Conservation (phyloP, 805 yeast species). For the Pichia membranifaciens region DNA sequence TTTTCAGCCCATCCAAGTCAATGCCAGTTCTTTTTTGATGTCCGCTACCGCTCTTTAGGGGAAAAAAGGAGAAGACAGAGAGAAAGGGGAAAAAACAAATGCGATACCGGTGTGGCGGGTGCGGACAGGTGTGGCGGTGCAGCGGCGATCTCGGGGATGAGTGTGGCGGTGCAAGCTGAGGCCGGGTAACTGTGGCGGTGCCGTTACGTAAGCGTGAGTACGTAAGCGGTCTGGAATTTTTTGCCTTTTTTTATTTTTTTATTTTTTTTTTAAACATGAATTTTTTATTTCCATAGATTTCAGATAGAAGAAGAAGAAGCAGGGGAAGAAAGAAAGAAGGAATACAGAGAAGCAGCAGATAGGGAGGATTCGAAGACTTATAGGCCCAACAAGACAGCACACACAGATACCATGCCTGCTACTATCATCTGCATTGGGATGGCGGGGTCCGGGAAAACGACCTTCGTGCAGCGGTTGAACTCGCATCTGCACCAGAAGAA, state of each 20-base stretch:
- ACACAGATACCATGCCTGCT: constrained; percentile 30
- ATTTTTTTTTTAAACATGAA: too few relatives aligned
- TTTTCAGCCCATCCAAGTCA: too few relatives aligned
- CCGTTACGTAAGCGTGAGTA: too few relatives aligned
- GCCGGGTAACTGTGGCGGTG: too few relatives aligned
- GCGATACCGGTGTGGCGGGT: too few relatives aligned
- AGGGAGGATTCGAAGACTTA: neutral
- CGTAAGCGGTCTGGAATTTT: too few relatives aligned
- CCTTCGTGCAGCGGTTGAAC: constrained; percentile 92
- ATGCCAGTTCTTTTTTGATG: neutral
- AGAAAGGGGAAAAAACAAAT: neutral
- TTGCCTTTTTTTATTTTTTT: too few relatives aligned
- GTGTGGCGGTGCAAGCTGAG: too few relatives aligned
- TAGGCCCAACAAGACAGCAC: neutral
- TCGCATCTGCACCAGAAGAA: constrained; percentile 74
- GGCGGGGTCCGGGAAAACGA: constrained; percentile 88
- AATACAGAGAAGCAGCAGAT: neutral
- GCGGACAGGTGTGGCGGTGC: too few relatives aligned
- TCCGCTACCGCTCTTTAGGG: neutral
- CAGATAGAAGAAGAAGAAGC: neutral
- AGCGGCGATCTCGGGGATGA: too few relatives aligned
- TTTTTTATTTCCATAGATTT: too few relatives aligned
- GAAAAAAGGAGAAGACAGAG: neutral
- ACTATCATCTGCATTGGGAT: constrained; percentile 37
- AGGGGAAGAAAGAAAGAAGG: neutral